Base-by-base conservation (phyloP, 2,329 filamentous ascomycete species). In the Teratosphaeria gauchensis region DNA sequence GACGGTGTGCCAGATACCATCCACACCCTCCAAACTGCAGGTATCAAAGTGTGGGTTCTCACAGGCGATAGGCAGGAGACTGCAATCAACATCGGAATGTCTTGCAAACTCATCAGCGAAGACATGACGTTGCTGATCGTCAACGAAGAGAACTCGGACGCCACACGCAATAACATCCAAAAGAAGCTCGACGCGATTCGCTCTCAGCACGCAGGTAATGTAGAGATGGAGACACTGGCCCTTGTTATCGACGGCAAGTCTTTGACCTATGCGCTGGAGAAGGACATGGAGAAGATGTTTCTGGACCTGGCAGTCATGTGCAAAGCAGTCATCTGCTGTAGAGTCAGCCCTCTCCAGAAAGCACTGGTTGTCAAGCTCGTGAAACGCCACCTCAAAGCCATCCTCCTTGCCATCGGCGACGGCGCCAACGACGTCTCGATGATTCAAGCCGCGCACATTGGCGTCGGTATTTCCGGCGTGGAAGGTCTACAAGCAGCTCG, bases 51-150 rank as follows among this genome's bases (percentile, higher is more conserved):
- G 58, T 99, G 94, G 94, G 94, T 99, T 21, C 76, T 99, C 73
- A 99, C 94, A 46, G 94, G 94, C 67, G 94, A 99, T 78, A 85
- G 94, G 68, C 95, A 99, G 75, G 94, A 99, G 75, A 99, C 94
- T 31, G 94, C 94, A 58, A 99, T 99, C 82, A 99, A 99, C 73
- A 99, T 99, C 65, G 94, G 95, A 64, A 99, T 99, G 94, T 96
- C 91, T 73, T 99, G 94, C 77, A 97, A 97, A 76, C 82, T 99
- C 55, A 90, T 99, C 61, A 96, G 91, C 65, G 94, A 99, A 75
- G 95, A 99, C 68, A 99, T 99, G 94, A 96, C 94, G 70, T 82
- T 99, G 11, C 78, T 99, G 57, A 96, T 99, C 66, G 83, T 99
- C 69, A 99, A 99, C 69, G 94, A 99, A 71, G 92, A 97, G 67